Evolutionary conservation across 441 rosid species (phyloP).

Genomic region (Corymbia citriodora): DNA sequence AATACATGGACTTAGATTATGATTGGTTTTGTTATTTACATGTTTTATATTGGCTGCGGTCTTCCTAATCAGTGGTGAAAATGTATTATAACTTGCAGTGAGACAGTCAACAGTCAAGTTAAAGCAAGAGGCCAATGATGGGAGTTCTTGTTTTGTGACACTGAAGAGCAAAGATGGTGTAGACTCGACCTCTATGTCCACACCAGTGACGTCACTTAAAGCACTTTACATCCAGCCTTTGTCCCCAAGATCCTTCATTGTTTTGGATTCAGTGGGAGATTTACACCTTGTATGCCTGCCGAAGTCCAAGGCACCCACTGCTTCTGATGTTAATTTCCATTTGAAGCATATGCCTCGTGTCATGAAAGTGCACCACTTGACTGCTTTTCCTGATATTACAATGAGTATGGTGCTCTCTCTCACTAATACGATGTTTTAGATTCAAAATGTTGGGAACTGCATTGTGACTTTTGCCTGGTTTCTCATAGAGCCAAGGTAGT

Average conservation of each 20-base stretch:
- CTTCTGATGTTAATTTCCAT: slow-evolving; percentile 31
- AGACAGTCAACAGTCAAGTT: slow-evolving; percentile 39
- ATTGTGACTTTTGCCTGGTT: neutral
- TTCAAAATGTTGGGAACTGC: slow-evolving; percentile 4
- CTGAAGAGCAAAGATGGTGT: slow-evolving; percentile 28
- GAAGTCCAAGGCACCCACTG: slow-evolving; percentile 14
- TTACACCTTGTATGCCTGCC: slow-evolving; percentile 46
- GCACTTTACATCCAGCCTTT: slow-evolving; percentile 52
- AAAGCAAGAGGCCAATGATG: slow-evolving; percentile 38
- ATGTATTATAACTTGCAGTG: slow-evolving; percentile 32
- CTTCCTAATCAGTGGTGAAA: neutral
- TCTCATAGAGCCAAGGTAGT: neutral
- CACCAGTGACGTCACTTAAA: slow-evolving; percentile 21
- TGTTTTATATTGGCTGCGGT: neutral
- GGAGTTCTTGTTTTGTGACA: slow-evolving; percentile 34
- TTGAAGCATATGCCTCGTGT: slow-evolving; percentile 46
- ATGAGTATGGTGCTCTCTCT: slow-evolving; percentile 39
- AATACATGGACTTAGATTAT: neutral
- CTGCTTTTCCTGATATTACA: slow-evolving; percentile 53
- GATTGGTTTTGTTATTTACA: neutral
- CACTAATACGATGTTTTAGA: neutral
- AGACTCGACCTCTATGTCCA: slow-evolving; percentile 20
- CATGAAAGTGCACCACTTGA: slow-evolving; percentile 67
- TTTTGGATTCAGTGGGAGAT: slow-evolving; percentile 60
- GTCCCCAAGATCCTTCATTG: slow-evolving; percentile 43